Evolutionary conservation across 768 basidiomycete genomes (phyloP).

Genomic region (Termitomyces sp.): DNA sequence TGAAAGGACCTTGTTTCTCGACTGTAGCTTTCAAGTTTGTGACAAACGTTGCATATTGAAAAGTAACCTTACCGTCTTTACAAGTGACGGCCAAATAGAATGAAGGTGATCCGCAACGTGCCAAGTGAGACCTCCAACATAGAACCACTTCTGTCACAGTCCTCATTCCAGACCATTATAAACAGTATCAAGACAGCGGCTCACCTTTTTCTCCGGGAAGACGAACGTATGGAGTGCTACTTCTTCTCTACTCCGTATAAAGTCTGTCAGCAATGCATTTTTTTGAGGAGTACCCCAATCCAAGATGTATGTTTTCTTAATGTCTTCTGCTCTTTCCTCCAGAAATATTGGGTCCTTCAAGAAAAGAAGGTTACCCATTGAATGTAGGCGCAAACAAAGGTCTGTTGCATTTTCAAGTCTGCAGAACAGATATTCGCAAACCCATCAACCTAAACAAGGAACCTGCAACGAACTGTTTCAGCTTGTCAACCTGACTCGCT

Average conservation of each 20-base stretch:
- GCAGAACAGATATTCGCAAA: not conserved
- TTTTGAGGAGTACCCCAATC: constrained; percentile 42
- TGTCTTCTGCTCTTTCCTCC: constrained; percentile 30
- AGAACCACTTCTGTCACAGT: constrained; percentile 43
- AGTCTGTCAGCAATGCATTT: constrained; percentile 27
- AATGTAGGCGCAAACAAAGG: constrained; percentile 39
- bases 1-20: constrained; percentile 26
- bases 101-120: constrained; percentile 19
- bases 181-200: constrained; percentile 2
- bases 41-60: not conserved
- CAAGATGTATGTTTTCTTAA: constrained; percentile 36
- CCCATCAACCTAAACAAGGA: not conserved
- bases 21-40: constrained; percentile 16
- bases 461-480: constrained; percentile 19
- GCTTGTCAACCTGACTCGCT: constrained; percentile 16
- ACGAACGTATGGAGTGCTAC: constrained; percentile 45
- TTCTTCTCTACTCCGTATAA: constrained; percentile 19
- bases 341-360: constrained; percentile 52
- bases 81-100: constrained; percentile 35
- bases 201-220: constrained; percentile 40
- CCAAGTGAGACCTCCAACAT: constrained; percentile 49
- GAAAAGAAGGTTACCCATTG: constrained; percentile 37
- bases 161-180: constrained; percentile 1
- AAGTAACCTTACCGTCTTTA: constrained; percentile 25
- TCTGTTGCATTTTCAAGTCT: constrained; percentile 33